These are phyloP conservation scores for Wallacemonas sp. DNA, from an alignment of 208 protist species.

Conservation along the genomic window DNA sequence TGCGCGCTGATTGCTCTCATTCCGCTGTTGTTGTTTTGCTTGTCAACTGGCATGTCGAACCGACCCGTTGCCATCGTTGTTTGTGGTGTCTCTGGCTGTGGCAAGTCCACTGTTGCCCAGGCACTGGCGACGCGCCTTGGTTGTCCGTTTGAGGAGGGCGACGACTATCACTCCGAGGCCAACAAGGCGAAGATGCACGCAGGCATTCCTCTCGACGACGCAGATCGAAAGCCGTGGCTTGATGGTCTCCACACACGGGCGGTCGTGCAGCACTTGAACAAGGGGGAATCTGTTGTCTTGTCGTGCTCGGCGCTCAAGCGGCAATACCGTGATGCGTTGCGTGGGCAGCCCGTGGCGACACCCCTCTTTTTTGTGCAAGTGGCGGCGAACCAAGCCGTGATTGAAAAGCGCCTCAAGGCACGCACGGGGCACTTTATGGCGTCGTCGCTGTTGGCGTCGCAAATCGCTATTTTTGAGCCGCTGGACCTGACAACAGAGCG, in stretches of 20 bases:
- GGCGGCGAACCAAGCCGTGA: conserved; percentile 21
- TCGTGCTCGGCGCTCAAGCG: conserved; percentile 67
- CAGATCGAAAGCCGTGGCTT: conserved; percentile 80
- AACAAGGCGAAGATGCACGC: conserved; percentile 69
- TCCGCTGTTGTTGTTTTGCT: background rate
- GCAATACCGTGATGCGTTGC: conserved; percentile 61
- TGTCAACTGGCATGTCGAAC: background rate
- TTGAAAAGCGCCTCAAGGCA: conserved; percentile 37
- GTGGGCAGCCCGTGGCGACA: conserved; percentile 18
- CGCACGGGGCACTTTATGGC: conserved; percentile 75
- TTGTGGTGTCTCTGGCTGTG: conserved; percentile 66
- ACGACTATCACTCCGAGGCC: conserved; percentile 61
- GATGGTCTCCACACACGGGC: conserved; percentile 37
- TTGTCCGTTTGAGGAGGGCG: conserved; percentile 62
- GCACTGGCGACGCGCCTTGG: conserved; percentile 41
- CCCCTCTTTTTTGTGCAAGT: conserved; percentile 64
- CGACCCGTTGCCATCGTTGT: conserved; percentile 46
- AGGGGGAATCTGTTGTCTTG: conserved; percentile 40
- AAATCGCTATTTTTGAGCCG: conserved; percentile 56
- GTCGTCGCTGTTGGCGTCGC: conserved; percentile 50
- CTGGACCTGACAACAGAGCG: conserved; percentile 33
- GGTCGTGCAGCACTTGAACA: conserved; percentile 18
- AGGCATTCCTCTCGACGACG: conserved; percentile 70
- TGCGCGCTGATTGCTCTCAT: conserved; percentile 18
- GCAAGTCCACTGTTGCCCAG: conserved; percentile 77